These are phyloP conservation scores for Alternaria arborescens DNA, from an alignment of 2,329 filamentous ascomycete genomes.

Conservation along the genomic window DNA sequence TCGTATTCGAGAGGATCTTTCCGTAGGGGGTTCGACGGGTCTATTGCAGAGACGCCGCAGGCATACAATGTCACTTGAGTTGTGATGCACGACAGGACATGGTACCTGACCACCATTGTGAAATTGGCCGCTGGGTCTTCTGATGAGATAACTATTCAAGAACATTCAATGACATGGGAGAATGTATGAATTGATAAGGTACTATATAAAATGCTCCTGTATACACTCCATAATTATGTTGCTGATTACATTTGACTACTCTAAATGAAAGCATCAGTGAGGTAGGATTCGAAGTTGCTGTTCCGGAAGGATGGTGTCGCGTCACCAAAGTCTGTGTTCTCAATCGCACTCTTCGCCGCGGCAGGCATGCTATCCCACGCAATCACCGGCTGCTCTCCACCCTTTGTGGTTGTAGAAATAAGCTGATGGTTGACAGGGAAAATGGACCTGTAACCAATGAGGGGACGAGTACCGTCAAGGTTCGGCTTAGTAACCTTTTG, in stretches of 20 bases:
- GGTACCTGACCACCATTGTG: neutral
- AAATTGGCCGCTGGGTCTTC: neutral
- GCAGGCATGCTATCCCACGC: conserved; percentile 60
- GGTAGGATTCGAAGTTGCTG: conserved; percentile 56
- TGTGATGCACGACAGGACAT: neutral
- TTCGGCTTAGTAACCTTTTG: conserved; percentile 44
- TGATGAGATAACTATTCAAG: neutral
- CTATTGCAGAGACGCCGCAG: neutral
- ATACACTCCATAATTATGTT: neutral
- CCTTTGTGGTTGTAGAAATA: conserved; percentile 53
- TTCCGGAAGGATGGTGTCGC: conserved; percentile 61
- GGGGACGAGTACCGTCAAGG: conserved; percentile 54
- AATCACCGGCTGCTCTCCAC: conserved; percentile 58
- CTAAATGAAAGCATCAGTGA: conserved; percentile 44
- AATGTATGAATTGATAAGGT: neutral
- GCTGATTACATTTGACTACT: neutral
- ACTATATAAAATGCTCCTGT: neutral
- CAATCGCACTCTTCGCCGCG: conserved; percentile 55
- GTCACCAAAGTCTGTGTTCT: conserved; percentile 57
- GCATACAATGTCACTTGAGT: neutral
- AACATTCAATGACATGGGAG: neutral
- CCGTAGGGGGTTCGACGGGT: neutral
- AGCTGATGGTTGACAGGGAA: conserved; percentile 61
- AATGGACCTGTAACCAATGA: conserved; percentile 60
- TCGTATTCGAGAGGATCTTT: neutral